These are phyloP conservation scores for Ceriops tagal DNA, from an alignment of 345 rosid genomes.

Conservation along the genomic window DNA sequence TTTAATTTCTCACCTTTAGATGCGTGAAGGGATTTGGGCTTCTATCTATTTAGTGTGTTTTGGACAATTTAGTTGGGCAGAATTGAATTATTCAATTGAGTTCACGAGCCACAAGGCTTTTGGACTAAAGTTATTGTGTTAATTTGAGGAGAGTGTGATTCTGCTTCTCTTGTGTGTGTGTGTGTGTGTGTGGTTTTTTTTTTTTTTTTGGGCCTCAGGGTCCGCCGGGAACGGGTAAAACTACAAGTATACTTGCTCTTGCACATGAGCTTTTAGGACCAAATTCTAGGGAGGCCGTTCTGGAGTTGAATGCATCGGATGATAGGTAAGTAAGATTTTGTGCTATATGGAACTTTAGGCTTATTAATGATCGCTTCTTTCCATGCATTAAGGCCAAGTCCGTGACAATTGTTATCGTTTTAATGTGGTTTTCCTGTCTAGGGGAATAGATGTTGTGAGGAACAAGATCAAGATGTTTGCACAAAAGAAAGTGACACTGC, in stretches of 20 bases:
- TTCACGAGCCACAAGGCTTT: too few species aligned
- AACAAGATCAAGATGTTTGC: slow-evolving; percentile 99
- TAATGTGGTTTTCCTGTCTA: slow-evolving; percentile 15
- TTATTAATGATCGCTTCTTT: background rate
- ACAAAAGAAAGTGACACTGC: slow-evolving; percentile 88
- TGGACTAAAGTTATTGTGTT: too few species aligned
- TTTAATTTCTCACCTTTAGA: background rate
- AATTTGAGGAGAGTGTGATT: too few species aligned
- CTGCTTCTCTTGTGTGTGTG: too few species aligned
- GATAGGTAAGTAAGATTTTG: slow-evolving; percentile 51
- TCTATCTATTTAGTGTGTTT: too few species aligned
- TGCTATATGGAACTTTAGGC: background rate
- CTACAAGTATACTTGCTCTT: slow-evolving; percentile 92
- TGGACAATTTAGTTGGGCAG: too few species aligned
- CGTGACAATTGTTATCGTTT: slow-evolving; percentile 12
- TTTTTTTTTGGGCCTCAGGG: slow-evolving; percentile 42
- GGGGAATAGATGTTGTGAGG: slow-evolving; percentile 94
- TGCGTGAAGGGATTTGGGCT: too few species aligned
- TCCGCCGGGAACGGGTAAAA: slow-evolving; percentile 98
- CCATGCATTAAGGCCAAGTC: too few species aligned
- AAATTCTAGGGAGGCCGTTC: slow-evolving; percentile 72
- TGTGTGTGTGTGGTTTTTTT: too few species aligned
- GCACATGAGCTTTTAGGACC: slow-evolving; percentile 94
- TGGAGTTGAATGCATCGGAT: slow-evolving; percentile 96
- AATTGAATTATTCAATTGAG: too few species aligned